These are phyloP conservation scores for Primulina huaijiensis DNA, from an alignment of 257 asterid genomes.

Conservation along the genomic window DNA sequence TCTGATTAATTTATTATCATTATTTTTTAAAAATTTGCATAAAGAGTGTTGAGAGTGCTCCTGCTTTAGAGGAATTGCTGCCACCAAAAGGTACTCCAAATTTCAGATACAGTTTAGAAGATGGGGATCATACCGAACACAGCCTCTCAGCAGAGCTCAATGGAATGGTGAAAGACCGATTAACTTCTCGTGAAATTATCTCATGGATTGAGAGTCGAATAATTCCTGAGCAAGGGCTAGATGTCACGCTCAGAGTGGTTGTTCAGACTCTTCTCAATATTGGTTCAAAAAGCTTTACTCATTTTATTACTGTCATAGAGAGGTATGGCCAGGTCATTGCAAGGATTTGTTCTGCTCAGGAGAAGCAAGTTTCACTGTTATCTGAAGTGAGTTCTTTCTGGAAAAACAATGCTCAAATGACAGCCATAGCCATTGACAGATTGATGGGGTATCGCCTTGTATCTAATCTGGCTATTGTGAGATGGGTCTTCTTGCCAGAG, in stretches of 20 bases:
- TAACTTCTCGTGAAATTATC: slow-evolving; percentile 58
- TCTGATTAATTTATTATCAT: slow-evolving; percentile 7
- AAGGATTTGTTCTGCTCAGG: slow-evolving; percentile 77
- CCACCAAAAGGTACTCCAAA: slow-evolving; percentile 80
- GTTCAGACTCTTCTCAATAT: slow-evolving; percentile 85
- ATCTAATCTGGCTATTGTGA: slow-evolving; percentile 86
- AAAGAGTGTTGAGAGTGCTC: slow-evolving; percentile 92
- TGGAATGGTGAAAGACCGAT: slow-evolving; percentile 78
- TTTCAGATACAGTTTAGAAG: slow-evolving; percentile 68
- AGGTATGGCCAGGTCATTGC: slow-evolving; percentile 91
- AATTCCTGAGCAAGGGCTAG: slow-evolving; percentile 74
- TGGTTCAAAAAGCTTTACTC: slow-evolving; percentile 98
- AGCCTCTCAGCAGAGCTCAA: slow-evolving; percentile 72
- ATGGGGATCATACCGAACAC: slow-evolving; percentile 61
- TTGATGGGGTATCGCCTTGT: slow-evolving; percentile 99
- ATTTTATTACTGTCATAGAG: slow-evolving; percentile 93
- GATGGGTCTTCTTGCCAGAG: slow-evolving; percentile 82
- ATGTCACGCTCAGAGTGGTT: slow-evolving; percentile 68
- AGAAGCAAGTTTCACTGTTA: slow-evolving; percentile 78
- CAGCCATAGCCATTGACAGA: slow-evolving; percentile 87
- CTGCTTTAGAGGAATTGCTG: slow-evolving; percentile 92
- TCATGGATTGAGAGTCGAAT: slow-evolving; percentile 79
- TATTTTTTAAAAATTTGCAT: slow-evolving; percentile 20
- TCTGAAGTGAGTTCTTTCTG: slow-evolving; percentile 85
- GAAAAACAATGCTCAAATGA: slow-evolving; percentile 87